These are phyloP conservation scores for Trichomonascus vanleenenianus DNA, from an alignment of 805 yeast species.

Conservation along the genomic window DNA sequence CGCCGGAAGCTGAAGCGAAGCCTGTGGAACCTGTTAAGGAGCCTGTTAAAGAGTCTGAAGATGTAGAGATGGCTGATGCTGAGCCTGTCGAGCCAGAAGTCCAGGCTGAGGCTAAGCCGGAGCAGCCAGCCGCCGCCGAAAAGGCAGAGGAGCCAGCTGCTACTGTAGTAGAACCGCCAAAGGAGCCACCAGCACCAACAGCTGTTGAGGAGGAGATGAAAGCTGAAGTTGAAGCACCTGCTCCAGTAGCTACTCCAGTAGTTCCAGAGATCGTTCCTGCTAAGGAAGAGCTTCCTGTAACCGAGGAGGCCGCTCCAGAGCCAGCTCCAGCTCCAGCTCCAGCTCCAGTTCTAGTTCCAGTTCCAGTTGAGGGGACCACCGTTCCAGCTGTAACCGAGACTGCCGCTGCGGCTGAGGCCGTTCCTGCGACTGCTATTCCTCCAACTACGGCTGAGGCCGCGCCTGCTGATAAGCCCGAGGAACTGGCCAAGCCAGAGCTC, in stretches of 20 bases:
- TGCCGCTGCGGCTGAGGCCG: slow-evolving; percentile 1
- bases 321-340: not conserved
- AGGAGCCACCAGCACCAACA: slow-evolving; percentile 1
- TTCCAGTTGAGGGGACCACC: no score
- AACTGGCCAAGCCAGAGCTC: slow-evolving; percentile 16
- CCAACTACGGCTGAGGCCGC: no score
- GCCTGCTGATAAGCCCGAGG: not conserved
- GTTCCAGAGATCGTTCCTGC: no score
- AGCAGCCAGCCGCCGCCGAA: not conserved
- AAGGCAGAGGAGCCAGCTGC: not conserved
- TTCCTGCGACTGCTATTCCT: slow-evolving; percentile 4
- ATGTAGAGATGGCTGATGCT: not conserved
- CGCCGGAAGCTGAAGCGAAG: slow-evolving; percentile 12
- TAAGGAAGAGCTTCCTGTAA: no score
- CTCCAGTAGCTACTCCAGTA: no score
- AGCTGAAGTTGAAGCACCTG: not conserved
- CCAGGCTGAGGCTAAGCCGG: slow-evolving; percentile 2
- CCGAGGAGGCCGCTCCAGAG: not conserved
- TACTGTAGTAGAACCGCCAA: not conserved
- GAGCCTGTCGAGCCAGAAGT: not conserved
- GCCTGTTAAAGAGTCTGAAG: not conserved
- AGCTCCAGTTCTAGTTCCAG: not conserved
- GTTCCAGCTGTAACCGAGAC: not conserved
- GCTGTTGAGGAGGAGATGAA: not conserved
- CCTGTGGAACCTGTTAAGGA: slow-evolving; percentile 1